Conservation (phyloP, 768 basidiomycete genomes). For the Ramaria sp. region DNA sequence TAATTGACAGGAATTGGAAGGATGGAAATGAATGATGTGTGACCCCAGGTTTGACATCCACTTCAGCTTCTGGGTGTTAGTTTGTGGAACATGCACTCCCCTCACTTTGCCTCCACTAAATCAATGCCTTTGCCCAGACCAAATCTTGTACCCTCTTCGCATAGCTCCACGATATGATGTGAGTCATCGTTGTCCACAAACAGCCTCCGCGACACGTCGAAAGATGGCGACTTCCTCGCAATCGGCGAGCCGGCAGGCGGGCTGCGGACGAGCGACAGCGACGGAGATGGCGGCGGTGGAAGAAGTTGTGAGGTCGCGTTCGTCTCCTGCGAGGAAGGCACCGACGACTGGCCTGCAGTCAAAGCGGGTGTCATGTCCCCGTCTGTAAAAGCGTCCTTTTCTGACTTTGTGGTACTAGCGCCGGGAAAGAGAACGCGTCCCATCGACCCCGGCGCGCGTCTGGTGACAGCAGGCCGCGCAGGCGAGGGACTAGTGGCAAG, state of each 20-base stretch:
- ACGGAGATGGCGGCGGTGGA: background rate
- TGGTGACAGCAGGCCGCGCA: conserved; percentile 44
- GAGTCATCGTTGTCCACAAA: conserved; percentile 1
- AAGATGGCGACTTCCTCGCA: background rate
- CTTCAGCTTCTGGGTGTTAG: background rate
- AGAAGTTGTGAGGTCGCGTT: background rate
- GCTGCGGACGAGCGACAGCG: background rate
- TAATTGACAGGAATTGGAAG: background rate
- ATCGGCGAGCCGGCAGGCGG: background rate
- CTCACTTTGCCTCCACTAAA: conserved; percentile 7
- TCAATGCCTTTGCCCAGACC: conserved; percentile 6
- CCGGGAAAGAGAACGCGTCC: conserved; percentile 6
- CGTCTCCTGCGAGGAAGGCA: background rate
- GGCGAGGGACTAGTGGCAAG: conserved; percentile 82
- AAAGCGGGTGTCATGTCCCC: background rate
- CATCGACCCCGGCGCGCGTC: conserved; percentile 10
- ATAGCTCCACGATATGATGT: background rate
- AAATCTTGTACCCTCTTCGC: conserved; percentile 3
- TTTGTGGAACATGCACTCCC: background rate
- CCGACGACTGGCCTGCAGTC: background rate
- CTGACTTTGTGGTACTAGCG: background rate
- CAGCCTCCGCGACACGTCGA: conserved; percentile 1
- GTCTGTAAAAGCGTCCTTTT: background rate
- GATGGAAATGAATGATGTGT: background rate
- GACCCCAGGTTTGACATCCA: background rate